These are phyloP conservation scores for Aspergillus ochraceus DNA, from an alignment of 2,329 filamentous ascomycete genomes.

Conservation along the genomic window DNA sequence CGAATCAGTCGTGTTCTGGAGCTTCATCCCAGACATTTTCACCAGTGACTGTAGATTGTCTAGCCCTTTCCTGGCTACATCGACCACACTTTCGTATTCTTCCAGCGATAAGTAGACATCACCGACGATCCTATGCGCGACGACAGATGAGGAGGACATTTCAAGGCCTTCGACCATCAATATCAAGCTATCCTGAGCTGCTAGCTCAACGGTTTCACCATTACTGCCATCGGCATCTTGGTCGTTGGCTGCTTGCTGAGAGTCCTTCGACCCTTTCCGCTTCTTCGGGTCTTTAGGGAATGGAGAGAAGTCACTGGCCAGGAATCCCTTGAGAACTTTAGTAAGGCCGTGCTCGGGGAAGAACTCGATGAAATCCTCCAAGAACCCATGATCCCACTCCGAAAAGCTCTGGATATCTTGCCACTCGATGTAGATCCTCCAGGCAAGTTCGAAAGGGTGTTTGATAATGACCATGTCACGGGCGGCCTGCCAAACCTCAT, in stretches of 20 bases:
- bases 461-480: constrained; percentile 96
- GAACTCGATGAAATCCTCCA: constrained; percentile 76
- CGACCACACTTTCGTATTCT: constrained; percentile 78
- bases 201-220: constrained; percentile 51
- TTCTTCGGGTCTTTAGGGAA: constrained; percentile 56
- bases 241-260: constrained; percentile 4
- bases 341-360: constrained; percentile 83
- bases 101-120: constrained; percentile 83
- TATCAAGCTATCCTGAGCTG: constrained; percentile 74
- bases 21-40: constrained; percentile 65
- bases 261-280: constrained; percentile 33
- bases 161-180: constrained; percentile 76
- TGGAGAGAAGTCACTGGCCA: constrained; percentile 80
- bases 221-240: constrained; percentile 33
- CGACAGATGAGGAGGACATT: constrained; percentile 64
- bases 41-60: constrained; percentile 61
- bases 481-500: constrained; percentile 73
- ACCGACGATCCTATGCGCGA: constrained; percentile 80
- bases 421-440: constrained; percentile 91
- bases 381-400: constrained; percentile 75
- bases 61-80: constrained; percentile 74
- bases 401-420: constrained; percentile 71
- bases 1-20: constrained; percentile 71
- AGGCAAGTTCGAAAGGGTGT: constrained; percentile 83
- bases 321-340: constrained; percentile 77